Conservation (phyloP, 2,329 filamentous ascomycete genomes). For the Apiospora saccharicola region DNA sequence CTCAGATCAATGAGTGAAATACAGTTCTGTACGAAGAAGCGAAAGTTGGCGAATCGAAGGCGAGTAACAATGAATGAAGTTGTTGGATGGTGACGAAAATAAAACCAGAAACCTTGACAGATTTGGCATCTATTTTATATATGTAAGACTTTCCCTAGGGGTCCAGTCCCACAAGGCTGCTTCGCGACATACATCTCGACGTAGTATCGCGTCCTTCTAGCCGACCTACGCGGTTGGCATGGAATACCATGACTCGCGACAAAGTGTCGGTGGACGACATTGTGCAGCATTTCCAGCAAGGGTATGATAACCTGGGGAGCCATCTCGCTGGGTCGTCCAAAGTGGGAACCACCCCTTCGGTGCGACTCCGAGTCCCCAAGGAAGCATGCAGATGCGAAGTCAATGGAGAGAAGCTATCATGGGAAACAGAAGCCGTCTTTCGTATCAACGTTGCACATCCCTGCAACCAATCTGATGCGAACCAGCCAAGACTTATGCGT, state of each 20-base stretch:
- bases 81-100: neutral
- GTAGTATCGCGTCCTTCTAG: neutral
- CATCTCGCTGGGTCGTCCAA: neutral
- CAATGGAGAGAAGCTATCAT: neutral
- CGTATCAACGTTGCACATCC: neutral
- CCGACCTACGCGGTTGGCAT: too few species aligned
- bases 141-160: neutral
- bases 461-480: neutral
- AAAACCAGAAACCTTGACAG: neutral
- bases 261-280: neutral
- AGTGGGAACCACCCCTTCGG: neutral
- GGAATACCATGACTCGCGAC: neutral
- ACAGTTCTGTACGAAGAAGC: conserved; percentile 3
- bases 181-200: neutral
- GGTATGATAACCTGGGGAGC: neutral
- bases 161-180: neutral
- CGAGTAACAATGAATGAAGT: neutral
- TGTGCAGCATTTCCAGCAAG: neutral
- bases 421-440: neutral
- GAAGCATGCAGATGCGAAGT: neutral
- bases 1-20: conserved; percentile 8
- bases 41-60: conserved; percentile 21
- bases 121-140: neutral
- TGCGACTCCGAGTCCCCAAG: neutral
- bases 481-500: conserved; percentile 5